phyloP scores from a whole-genome alignment of 192 early-diverging fungal species.

The Backusella westeae region DNA sequence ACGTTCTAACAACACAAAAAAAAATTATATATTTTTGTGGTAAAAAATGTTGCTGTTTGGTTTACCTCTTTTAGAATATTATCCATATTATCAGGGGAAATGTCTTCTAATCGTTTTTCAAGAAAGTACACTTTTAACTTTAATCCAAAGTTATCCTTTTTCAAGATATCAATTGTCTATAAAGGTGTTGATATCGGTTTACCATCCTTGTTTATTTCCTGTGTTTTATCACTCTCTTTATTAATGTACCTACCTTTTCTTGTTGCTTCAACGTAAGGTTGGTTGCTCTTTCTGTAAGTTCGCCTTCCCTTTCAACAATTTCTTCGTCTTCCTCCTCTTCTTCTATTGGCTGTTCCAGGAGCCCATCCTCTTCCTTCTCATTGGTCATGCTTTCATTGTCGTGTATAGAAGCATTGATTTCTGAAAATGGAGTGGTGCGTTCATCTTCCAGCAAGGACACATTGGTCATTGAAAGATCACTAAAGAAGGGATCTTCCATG shows the following conservation, averaged over 20 bases:
- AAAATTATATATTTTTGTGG: no score
- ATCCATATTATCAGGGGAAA: slow-evolving; percentile 55
- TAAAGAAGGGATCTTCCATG: background rate
- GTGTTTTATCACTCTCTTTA: background rate
- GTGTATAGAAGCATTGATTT: background rate
- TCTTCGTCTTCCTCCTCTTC: background rate
- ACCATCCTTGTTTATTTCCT: background rate
- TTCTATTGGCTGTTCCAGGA: background rate
- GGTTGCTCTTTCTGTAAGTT: slow-evolving; percentile 8
- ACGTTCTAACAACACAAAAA: slow-evolving; percentile 41
- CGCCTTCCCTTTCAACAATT: background rate
- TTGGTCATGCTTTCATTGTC: background rate
- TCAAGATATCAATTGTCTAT: slow-evolving; percentile 53
- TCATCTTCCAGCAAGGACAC: slow-evolving; percentile 9
- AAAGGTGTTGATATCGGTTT: background rate
- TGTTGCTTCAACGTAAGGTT: slow-evolving; percentile 52
- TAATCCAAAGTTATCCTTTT: slow-evolving; percentile 54
- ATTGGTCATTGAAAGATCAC: slow-evolving; percentile 10
- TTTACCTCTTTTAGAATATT: slow-evolving; percentile 52
- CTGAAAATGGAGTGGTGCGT: background rate
- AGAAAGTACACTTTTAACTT: slow-evolving; percentile 55
- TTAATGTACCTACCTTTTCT: slow-evolving; percentile 37
- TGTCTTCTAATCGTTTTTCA: slow-evolving; percentile 46
- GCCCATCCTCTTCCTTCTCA: background rate
- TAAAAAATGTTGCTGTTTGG: no score